Percentiles rank a stretch among this genome's conserved stretches.
These are phyloP conservation scores for Fusarium algeriense DNA, from an alignment of 2,329 filamentous ascomycete genomes.

Conservation along the genomic window DNA sequence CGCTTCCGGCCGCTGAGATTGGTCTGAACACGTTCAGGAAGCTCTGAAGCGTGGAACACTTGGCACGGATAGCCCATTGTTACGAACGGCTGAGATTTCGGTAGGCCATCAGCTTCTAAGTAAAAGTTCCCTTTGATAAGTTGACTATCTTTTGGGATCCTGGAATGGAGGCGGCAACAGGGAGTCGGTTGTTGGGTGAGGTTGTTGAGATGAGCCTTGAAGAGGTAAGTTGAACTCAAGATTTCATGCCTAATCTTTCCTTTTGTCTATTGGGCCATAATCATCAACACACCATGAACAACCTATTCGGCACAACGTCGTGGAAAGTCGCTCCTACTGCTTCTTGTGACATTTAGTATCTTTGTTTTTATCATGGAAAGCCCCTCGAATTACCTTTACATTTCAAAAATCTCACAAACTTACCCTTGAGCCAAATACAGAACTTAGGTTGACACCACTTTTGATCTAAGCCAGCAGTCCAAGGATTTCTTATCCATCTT, in stretches of 20 bases:
- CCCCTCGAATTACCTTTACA: neutral
- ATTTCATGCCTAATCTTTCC: constrained; percentile 24
- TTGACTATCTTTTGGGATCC: neutral
- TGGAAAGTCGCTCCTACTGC: neutral
- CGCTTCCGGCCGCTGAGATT: constrained; percentile 64
- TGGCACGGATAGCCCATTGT: constrained; percentile 70
- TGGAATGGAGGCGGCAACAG: constrained; percentile 57
- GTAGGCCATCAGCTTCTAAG: neutral
- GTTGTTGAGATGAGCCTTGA: constrained; percentile 69
- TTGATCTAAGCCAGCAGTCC: neutral
- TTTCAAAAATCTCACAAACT: neutral
- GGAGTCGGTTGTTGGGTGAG: constrained; percentile 65
- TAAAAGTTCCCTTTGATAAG: neutral
- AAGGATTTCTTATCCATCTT: neutral
- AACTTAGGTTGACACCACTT: neutral
- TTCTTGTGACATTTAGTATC: neutral
- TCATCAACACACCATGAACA: constrained; percentile 34
- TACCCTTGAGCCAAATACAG: constrained; percentile 2
- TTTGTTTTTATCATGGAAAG: neutral
- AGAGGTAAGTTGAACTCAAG: constrained; percentile 61
- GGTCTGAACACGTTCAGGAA: constrained; percentile 63
- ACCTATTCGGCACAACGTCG: neutral
- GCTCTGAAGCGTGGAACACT: constrained; percentile 64
- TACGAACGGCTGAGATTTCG: neutral
- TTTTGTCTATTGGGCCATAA: constrained; percentile 18